phyloP scores from a whole-genome alignment of 1,284 basidiomycete species.

The Ganoderma meredithae region DNA sequence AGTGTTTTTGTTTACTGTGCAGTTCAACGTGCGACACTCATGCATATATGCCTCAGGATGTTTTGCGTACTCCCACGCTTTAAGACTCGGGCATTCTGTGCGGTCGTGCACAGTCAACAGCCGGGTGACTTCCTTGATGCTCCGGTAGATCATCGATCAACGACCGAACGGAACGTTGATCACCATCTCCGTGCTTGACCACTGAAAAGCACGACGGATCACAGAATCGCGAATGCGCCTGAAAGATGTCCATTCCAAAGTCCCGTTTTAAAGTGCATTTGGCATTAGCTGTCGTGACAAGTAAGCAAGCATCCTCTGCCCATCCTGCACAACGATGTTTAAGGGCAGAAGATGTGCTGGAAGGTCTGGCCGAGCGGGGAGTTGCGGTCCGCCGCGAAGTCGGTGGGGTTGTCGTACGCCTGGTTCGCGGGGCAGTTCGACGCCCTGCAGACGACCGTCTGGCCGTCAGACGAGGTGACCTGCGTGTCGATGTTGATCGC shows the following conservation, averaged over 20 bases:
- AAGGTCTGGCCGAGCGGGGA: slow-evolving; percentile 10
- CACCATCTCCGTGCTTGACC: not conserved
- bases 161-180: not conserved
- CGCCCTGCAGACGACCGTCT: not conserved
- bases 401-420: slow-evolving; percentile 7
- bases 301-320: not conserved
- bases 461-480: slow-evolving; percentile 4
- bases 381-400: slow-evolving; percentile 8
- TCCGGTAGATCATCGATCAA: not conserved
- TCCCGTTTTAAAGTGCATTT: not conserved
- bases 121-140: not conserved
- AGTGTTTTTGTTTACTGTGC: no score
- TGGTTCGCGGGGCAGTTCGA: slow-evolving; percentile 9
- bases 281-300: not conserved
- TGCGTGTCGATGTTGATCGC: slow-evolving; percentile 11
- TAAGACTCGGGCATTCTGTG: no score
- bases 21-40: no score
- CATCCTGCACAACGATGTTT: not conserved
- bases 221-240: not conserved
- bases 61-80: no score
- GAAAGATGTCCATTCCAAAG: not conserved
- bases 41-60: no score
- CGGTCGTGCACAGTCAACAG: not conserved
- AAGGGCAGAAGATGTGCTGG: slow-evolving; percentile 10
- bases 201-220: not conserved